Conservation (phyloP, 768 basidiomycete genomes). For the Russula sp. region DNA sequence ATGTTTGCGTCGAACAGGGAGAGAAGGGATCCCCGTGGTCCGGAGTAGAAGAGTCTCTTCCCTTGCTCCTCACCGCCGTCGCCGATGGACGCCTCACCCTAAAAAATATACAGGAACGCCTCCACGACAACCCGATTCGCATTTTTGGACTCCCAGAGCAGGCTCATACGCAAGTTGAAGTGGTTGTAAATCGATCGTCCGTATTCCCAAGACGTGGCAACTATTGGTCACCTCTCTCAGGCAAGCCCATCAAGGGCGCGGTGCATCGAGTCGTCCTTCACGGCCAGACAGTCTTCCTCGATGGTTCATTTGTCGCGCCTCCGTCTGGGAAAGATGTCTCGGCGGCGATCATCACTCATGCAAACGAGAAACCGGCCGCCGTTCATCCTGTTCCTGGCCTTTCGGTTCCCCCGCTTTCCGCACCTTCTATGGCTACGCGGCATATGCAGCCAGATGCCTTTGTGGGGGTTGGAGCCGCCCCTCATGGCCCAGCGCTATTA, state of each 20-base stretch:
- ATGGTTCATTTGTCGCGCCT: slow-evolving; percentile 64
- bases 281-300: slow-evolving; percentile 84
- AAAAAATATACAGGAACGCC: slow-evolving; percentile 73
- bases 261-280: slow-evolving; percentile 91
- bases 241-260: slow-evolving; percentile 59
- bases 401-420: slow-evolving; percentile 7
- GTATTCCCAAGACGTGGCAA: slow-evolving; percentile 49
- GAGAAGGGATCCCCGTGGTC: slow-evolving; percentile 63
- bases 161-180: slow-evolving; percentile 83
- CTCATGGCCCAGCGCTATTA: slow-evolving; percentile 38
- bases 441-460: slow-evolving; percentile 12
- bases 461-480: slow-evolving; percentile 14
- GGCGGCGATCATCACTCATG: slow-evolving; percentile 39
- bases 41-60: slow-evolving; percentile 84
- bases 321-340: slow-evolving; percentile 74
- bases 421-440: slow-evolving; percentile 13
- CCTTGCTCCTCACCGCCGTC: slow-evolving; percentile 84
- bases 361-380: slow-evolving; percentile 12
- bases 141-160: slow-evolving; percentile 93
- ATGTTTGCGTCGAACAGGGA: slow-evolving; percentile 60
- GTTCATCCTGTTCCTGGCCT: slow-evolving; percentile 6
- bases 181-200: slow-evolving; percentile 76
- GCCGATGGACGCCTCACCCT: slow-evolving; percentile 73
- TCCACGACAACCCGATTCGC: slow-evolving; percentile 88
- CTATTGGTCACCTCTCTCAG: slow-evolving; percentile 83